These are phyloP conservation scores for Acacia crassicarpa DNA, from an alignment of 306 rosid species.

Conservation along the genomic window DNA sequence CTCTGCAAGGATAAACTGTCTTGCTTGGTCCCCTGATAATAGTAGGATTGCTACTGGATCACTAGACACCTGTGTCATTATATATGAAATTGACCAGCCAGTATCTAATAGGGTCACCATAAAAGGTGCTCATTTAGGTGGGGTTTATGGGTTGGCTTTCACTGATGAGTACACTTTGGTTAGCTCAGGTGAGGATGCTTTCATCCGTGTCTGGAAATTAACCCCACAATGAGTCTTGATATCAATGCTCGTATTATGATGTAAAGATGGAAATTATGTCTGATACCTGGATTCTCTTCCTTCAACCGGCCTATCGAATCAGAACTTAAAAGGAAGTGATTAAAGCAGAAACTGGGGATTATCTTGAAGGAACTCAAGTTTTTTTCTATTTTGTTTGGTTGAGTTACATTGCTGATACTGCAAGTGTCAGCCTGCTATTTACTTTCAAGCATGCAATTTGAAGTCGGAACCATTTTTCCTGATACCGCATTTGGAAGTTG, in stretches of 20 bases:
- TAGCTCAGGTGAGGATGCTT: slow-evolving; percentile 99
- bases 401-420: slow-evolving; percentile 12
- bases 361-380: slow-evolving; percentile 11
- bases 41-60: slow-evolving; percentile 90
- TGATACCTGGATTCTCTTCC: slow-evolving; percentile 25
- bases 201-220: slow-evolving; percentile 88
- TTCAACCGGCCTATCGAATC: slow-evolving; percentile 17
- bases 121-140: slow-evolving; percentile 93
- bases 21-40: slow-evolving; percentile 94
- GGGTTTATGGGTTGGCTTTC: slow-evolving; percentile 91
- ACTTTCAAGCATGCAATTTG: slow-evolving; percentile 21
- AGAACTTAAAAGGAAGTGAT: slow-evolving; percentile 18
- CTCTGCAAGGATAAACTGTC: slow-evolving; percentile 90
- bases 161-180: slow-evolving; percentile 70
- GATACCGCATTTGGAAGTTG: slow-evolving; percentile 20
- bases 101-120: slow-evolving; percentile 75
- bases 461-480: slow-evolving; percentile 31
- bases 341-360: slow-evolving; percentile 22
- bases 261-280: slow-evolving; percentile 24
- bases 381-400: slow-evolving; percentile 26
- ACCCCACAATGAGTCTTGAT: slow-evolving; percentile 51
- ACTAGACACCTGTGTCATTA: slow-evolving; percentile 75
- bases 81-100: slow-evolving; percentile 86
- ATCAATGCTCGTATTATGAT: slow-evolving; percentile 25
- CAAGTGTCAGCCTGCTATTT: slow-evolving; percentile 26